A percentile compares a stretch with the other conserved stretches of the same genome.
phyloP scores from a whole-genome alignment of 768 basidiomycete species.

The Tricholoma sp. region DNA sequence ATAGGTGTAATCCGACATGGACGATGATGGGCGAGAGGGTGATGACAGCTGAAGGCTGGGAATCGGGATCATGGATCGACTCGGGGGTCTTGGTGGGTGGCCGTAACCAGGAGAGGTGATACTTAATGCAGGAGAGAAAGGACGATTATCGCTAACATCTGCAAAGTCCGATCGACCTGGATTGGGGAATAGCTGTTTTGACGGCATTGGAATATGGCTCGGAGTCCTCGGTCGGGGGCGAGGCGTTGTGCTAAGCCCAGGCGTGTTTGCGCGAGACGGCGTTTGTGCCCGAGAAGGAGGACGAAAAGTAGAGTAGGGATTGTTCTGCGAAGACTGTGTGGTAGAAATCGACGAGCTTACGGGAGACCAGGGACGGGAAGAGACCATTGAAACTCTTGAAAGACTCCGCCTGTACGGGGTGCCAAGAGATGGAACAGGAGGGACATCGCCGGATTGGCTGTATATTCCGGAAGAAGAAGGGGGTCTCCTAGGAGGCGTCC shows the following conservation, averaged over 20 bases:
- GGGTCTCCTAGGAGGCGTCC: constrained; percentile 44
- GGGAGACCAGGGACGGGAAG: constrained; percentile 79
- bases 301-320: constrained; percentile 35
- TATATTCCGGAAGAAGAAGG: constrained; percentile 38
- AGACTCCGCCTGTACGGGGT: constrained; percentile 58
- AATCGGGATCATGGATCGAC: constrained; percentile 79
- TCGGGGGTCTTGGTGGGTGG: constrained; percentile 70
- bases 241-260: constrained; percentile 40
- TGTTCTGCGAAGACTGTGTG: constrained; percentile 46
- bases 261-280: constrained; percentile 38
- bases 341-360: constrained; percentile 68
- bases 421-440: constrained; percentile 42
- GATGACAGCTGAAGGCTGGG: constrained; percentile 68
- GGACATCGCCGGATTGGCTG: constrained; percentile 27
- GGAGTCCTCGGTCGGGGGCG: constrained; percentile 77
- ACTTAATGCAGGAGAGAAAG: constrained; percentile 57
- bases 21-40: constrained; percentile 65
- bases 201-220: constrained; percentile 70
- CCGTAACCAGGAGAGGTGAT: constrained; percentile 34
- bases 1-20: constrained; percentile 60
- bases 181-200: constrained; percentile 34
- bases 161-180: constrained; percentile 12
- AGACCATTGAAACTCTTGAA: constrained; percentile 71
- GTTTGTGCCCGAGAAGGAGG: constrained; percentile 61
- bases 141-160: constrained; percentile 44